Base-by-base conservation (phyloP, 257 asterid species). In the Lycium barbarum region DNA sequence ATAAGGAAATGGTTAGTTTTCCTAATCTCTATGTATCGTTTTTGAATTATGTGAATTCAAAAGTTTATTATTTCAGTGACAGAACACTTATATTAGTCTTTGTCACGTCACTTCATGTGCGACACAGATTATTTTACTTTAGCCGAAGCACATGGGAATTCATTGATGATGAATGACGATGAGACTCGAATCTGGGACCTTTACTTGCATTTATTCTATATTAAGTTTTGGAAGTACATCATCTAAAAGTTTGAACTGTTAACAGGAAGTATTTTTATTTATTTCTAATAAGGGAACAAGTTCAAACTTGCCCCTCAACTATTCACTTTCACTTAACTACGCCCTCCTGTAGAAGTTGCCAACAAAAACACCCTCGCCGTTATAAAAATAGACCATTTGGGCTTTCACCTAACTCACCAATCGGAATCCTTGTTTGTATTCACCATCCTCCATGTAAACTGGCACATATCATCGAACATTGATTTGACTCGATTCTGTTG, bases 1-100 rank as follows among this genome's bases (percentile, higher is more conserved):
- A 93, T 90, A 92, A 89, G 86, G 98, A 97, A 91, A 94, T 91
- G 97, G 99, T 97, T 86, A 84, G 95, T 78, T 63, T 51, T 26
- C 35, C 84, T 85, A 83, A 59, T 84, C 83, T 66, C 82, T 57
- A 26, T 62, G 18, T 59, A 18, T 43, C 22, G 6, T 36, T 82
- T 14, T 83, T 65, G 49, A 33, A 15, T 67, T 51, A 40, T 68
- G 72, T 26, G 18, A 61, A 18, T 18, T 53, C 20, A 78, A 14
- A 76, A 78, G 10, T 33, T 78, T 33, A 78, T 51, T 55, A 2
- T 7, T 65, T 70, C 76, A 26, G 79, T 72, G 14, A 22, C 20
- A 13, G 76, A 66, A 51, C 62, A 43, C 68, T 71, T 67, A 62
- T 83, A 49, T 78, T 68, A 9, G 70, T 26, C 73, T 74, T 84